phyloP scores from a whole-genome alignment of 2,329 filamentous ascomycete species.

The Hypoxylon sp. region DNA sequence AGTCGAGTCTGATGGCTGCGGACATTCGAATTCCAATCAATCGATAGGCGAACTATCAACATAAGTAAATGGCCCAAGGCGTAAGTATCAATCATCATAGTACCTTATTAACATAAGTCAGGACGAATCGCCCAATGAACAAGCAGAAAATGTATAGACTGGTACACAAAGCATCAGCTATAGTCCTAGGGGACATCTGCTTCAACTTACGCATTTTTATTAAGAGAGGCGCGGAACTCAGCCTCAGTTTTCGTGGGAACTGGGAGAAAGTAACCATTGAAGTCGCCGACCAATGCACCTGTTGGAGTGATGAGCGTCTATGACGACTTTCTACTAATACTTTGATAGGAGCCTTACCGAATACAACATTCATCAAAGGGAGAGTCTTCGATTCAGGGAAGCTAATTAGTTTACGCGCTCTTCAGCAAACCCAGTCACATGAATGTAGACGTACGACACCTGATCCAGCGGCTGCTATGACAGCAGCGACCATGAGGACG shows the following conservation, averaged over 20 bases:
- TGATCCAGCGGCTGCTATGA: conserved; percentile 65
- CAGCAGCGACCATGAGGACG: conserved; percentile 63
- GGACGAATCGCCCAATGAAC: conserved; percentile 75
- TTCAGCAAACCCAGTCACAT: neutral
- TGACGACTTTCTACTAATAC: conserved; percentile 9
- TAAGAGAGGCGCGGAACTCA: conserved; percentile 60
- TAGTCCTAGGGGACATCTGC: neutral
- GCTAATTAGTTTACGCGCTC: conserved; percentile 24
- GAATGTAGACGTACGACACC: conserved; percentile 58
- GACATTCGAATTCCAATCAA: conserved; percentile 75
- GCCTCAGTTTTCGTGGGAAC: conserved; percentile 54
- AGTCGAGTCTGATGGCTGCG: conserved; percentile 73
- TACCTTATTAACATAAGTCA: conserved; percentile 75
- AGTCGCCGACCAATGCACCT: conserved; percentile 64
- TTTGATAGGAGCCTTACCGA: conserved; percentile 58
- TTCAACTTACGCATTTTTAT: conserved; percentile 61
- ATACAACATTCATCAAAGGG: conserved; percentile 72
- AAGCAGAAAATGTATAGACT: conserved; percentile 79
- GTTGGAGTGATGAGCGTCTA: conserved; percentile 32
- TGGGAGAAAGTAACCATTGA: conserved; percentile 61
- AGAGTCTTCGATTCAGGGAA: conserved; percentile 59
- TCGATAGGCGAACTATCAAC: conserved; percentile 68
- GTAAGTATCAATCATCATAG: neutral
- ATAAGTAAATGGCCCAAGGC: conserved; percentile 35
- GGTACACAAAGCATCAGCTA: conserved; percentile 34